phyloP scores from a whole-genome alignment of 2,329 filamentous ascomycete genomes.

The Botrytis porri region DNA sequence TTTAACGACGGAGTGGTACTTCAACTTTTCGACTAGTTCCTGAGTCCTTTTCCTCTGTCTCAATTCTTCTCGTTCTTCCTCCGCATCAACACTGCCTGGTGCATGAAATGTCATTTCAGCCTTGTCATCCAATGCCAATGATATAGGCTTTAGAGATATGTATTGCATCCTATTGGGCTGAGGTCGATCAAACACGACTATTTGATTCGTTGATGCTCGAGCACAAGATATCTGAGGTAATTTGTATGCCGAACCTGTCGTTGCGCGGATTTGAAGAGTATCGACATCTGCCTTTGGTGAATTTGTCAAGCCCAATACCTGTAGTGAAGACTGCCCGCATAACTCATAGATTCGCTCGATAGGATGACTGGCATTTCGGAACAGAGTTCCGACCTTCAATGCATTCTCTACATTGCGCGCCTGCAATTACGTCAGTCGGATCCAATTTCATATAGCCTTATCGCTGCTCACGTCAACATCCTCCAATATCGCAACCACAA shows the following conservation, averaged over 20 bases:
- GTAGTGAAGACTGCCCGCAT: slow-evolving; percentile 78
- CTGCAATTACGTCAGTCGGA: slow-evolving; percentile 33
- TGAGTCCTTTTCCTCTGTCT: slow-evolving; percentile 57
- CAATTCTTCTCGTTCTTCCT: slow-evolving; percentile 65
- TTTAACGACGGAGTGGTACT: slow-evolving; percentile 78
- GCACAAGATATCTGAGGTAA: slow-evolving; percentile 74
- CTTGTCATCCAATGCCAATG: slow-evolving; percentile 79
- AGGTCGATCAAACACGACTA: slow-evolving; percentile 86
- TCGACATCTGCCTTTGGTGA: slow-evolving; percentile 55
- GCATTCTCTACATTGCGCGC: slow-evolving; percentile 78
- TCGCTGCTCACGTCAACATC: slow-evolving; percentile 73
- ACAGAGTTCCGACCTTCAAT: slow-evolving; percentile 76
- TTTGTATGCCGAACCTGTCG: slow-evolving; percentile 49
- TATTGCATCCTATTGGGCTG: slow-evolving; percentile 91
- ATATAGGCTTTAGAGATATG: slow-evolving; percentile 85
- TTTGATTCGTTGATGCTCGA: slow-evolving; percentile 71
- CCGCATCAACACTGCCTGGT: slow-evolving; percentile 62
- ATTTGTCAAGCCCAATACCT: slow-evolving; percentile 84
- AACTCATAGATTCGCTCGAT: slow-evolving; percentile 77
- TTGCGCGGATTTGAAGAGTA: slow-evolving; percentile 65
- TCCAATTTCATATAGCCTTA: slow-evolving; percentile 14
- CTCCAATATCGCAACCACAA: slow-evolving; percentile 85
- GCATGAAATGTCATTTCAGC: slow-evolving; percentile 41
- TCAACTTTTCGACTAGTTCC: slow-evolving; percentile 79
- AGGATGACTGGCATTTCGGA: slow-evolving; percentile 77